Base-by-base conservation (phyloP, 1,284 basidiomycete species). In the Rhodotorula sp. region DNA sequence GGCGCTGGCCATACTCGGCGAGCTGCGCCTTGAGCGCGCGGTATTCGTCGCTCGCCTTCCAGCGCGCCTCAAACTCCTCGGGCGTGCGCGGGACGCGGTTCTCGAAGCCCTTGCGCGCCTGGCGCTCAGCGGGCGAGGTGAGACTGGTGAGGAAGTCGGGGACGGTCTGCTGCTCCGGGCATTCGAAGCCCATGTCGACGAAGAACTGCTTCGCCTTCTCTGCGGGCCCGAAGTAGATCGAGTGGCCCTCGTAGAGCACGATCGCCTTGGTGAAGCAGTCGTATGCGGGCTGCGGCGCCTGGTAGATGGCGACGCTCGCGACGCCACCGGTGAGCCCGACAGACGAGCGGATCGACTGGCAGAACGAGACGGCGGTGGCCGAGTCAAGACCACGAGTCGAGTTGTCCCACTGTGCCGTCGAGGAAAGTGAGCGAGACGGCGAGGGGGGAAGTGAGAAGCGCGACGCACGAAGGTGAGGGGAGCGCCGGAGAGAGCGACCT, bases 151-250 rank as follows among this genome's bases (percentile, higher is more conserved):
- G 78, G 71, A 78, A 84, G 71, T 84, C 83, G 80, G 84, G 85
- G 0, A 88, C 88, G 0, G 88, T 90, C 81, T 92, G 91, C 58
- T 90, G 88, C 50, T 89, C 85, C 6, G 78, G 78, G 22, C 74
- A 78, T 41, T 88, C 85, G 83, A 88, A 95, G 22, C 93, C 93
- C 68, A 94, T 84, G 59, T 84, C 81, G 79, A 90, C 85, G 77
- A 93, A 94, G 83, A 91, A 94, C 8, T 84, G 83, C 62, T 91
- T 89, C 36, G 93, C 93, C 66, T 88, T 85, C 83, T 82, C 82
- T 1, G 87, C 85, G 12, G 88, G 87, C 9, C 92, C 92, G 80
- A 88, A 92, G 85, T 88, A 95, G 48, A 91, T 91, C 80, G 91
- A 59, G 64, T 87, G 88, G 25, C 93, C 92, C 80, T 91, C 84